Evolutionary conservation across 441 rosid species (phyloP), one percentile per base, ranked within the genome.

Genomic region (Gossypium lobatum): DNA sequence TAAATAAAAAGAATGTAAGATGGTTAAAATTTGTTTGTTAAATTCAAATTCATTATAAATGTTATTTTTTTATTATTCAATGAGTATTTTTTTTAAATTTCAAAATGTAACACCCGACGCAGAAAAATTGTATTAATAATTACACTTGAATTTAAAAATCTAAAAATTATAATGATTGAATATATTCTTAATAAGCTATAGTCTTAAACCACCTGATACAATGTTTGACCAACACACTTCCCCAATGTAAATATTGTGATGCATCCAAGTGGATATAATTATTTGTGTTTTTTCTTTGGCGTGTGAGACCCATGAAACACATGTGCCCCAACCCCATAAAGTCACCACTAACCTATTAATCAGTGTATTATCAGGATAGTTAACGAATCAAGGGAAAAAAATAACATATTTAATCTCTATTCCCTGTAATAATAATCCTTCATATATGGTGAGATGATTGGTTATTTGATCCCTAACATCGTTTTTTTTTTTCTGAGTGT

Each of bases 291-390:
- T 6, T 46, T 17, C 18, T 53, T 53, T 0, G 58, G 58, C 52
- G 52, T 18, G 57, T 66, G 58, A 66, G 37, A 45, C 55, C 55
- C 70, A 39, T 65, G 4, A 45, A 9, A 62, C 67, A 34, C 67
- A 34, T 62, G 67, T 31, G 52, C 68, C 73, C 78, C 78, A 63
- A 74, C 60, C 54, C 76, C 73, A 23, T 11, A 75, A 78, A 88
- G 86, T 88, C 88, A 81, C 78, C 84, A 77, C 37, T 50, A 21
- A 17, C 80, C 59, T 64, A 81, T 83, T 34, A 25, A 25, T 25
- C 83, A 80, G 63, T 63, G 76, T 58, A 2, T 45, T 71, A 58
- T 78, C 76, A 75, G 76, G 20, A 3, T 71, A 21, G 76, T 77
- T 80, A 80, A 80, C 76, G 77, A 86, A 77, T 73, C 75, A 31